Conservation (phyloP, 805 yeast genomes). For the Schwanniomyces occidentalis region DNA sequence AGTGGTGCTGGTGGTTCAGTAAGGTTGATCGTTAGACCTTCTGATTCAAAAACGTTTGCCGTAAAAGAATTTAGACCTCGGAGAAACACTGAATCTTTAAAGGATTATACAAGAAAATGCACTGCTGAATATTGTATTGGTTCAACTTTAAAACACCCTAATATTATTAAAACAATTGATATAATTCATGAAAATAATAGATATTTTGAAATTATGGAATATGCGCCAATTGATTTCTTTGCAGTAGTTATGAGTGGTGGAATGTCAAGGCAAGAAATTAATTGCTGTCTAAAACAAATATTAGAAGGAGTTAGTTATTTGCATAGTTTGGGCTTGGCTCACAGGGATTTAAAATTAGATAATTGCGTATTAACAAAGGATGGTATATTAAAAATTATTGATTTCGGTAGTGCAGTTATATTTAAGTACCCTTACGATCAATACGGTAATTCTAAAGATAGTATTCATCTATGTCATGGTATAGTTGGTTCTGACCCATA, state of each 20-base stretch:
- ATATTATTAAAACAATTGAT: conserved; percentile 88
- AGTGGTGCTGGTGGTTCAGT: conserved; percentile 97
- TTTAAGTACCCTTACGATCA: conserved; percentile 80
- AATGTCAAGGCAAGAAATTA: conserved; percentile 76
- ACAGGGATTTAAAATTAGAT: conserved; percentile 87
- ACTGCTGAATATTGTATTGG: conserved; percentile 96
- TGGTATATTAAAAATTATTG: conserved; percentile 88
- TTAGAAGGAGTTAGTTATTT: conserved; percentile 78
- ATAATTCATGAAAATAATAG: conserved; percentile 86
- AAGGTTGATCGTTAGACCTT: conserved; percentile 63
- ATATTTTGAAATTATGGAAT: conserved; percentile 90
- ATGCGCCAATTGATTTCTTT: conserved; percentile 88
- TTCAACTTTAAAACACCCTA: conserved; percentile 83
- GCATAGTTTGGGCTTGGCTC: conserved; percentile 85
- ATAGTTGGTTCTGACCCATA: conserved; percentile 87
- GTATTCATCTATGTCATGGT: conserved; percentile 75
- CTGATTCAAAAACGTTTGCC: conserved; percentile 77
- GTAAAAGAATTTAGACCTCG: conserved; percentile 88
- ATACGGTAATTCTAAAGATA: conserved; percentile 43
- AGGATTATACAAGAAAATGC: conserved; percentile 89
- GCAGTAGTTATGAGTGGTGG: conserved; percentile 93
- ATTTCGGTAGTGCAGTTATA: conserved; percentile 92
- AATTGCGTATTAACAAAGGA: conserved; percentile 83
- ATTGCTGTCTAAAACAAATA: conserved; percentile 88
- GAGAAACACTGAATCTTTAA: conserved; percentile 67